Percentiles rank a stretch among this genome's conserved stretches.
phyloP scores from a whole-genome alignment of 2,329 filamentous ascomycete genomes.

The Microsporum audouinii region DNA sequence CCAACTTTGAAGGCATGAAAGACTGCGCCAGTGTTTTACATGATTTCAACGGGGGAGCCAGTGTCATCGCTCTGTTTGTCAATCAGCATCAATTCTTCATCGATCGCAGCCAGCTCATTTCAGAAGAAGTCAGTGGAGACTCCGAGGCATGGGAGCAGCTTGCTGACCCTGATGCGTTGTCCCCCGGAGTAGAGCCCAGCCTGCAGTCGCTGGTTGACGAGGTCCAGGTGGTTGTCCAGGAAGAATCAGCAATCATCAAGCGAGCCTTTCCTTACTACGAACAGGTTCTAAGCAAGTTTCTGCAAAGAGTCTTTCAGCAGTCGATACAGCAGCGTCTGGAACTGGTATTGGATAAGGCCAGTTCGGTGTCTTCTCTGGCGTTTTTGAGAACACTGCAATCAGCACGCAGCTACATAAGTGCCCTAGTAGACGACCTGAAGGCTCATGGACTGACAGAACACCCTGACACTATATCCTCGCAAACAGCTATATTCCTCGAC shows the following conservation, averaged over 20 bases:
- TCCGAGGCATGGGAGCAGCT: constrained; percentile 70
- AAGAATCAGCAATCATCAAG: constrained; percentile 94
- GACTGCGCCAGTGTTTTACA: constrained; percentile 88
- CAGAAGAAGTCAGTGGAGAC: constrained; percentile 59
- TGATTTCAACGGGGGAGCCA: constrained; percentile 92
- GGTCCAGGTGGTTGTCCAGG: constrained; percentile 88
- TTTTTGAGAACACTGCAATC: constrained; percentile 86
- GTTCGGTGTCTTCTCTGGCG: constrained; percentile 78
- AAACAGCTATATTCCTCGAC: constrained; percentile 63
- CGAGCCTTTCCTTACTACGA: constrained; percentile 94
- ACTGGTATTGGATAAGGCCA: constrained; percentile 89
- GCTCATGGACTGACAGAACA: constrained; percentile 89
- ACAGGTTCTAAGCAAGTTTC: constrained; percentile 80
- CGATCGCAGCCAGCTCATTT: constrained; percentile 80
- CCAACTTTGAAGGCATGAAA: constrained; percentile 96
- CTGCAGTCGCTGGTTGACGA: constrained; percentile 88
- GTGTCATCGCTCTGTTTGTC: constrained; percentile 90
- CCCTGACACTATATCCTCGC: constrained; percentile 77
- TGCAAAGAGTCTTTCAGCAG: constrained; percentile 94
- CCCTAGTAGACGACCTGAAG: constrained; percentile 85
- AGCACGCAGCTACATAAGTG: constrained; percentile 76
- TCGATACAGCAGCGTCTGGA: constrained; percentile 93
- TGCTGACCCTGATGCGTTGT: constrained; percentile 86
- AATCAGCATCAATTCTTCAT: constrained; percentile 99
- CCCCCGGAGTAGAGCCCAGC: constrained; percentile 81